Percentiles rank a stretch among this genome's conserved stretches.
Conservation (phyloP, 345 rosid genomes). For the Aquilaria sinensis region DNA sequence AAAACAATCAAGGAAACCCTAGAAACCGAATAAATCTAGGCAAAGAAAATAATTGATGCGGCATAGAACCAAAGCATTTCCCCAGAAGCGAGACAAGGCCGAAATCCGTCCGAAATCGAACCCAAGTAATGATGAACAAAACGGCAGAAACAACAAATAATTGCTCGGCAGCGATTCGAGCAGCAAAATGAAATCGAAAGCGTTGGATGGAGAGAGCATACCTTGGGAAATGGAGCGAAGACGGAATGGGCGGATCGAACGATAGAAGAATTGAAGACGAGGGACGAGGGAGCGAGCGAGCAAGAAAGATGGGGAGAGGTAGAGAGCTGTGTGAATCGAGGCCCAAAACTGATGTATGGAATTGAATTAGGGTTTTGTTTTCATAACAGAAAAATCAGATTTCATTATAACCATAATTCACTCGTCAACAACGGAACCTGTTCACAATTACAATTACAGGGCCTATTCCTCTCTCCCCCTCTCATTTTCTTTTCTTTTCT, state of each 20-base stretch:
- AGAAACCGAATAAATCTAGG: too few species aligned
- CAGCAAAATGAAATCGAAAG: background rate
- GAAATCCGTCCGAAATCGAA: too few species aligned
- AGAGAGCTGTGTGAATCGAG: conserved; percentile 35
- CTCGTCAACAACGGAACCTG: conserved; percentile 21
- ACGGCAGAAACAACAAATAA: too few species aligned
- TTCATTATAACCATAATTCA: conserved; percentile 12
- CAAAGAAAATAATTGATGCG: too few species aligned
- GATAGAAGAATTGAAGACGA: conserved; percentile 5
- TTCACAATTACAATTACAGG: background rate
- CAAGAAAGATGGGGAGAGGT: conserved; percentile 8
- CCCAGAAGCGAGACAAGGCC: too few species aligned
- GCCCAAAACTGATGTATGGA: conserved; percentile 34
- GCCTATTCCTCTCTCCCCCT: too few species aligned
- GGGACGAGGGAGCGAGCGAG: conserved; percentile 1
- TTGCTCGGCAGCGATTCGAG: too few species aligned
- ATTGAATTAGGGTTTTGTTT: conserved; percentile 43
- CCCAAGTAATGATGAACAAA: too few species aligned
- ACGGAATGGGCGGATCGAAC: conserved; percentile 20
- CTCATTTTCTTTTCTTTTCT: too few species aligned
- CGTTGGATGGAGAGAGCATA: background rate
- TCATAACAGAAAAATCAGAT: conserved; percentile 2
- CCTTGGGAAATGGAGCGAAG: conserved; percentile 10
- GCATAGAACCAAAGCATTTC: too few species aligned
- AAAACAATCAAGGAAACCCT: too few species aligned